Base-by-base conservation (phyloP, 495 filamentous ascomycete genomes). In the Trichodelitschia bisporula region DNA sequence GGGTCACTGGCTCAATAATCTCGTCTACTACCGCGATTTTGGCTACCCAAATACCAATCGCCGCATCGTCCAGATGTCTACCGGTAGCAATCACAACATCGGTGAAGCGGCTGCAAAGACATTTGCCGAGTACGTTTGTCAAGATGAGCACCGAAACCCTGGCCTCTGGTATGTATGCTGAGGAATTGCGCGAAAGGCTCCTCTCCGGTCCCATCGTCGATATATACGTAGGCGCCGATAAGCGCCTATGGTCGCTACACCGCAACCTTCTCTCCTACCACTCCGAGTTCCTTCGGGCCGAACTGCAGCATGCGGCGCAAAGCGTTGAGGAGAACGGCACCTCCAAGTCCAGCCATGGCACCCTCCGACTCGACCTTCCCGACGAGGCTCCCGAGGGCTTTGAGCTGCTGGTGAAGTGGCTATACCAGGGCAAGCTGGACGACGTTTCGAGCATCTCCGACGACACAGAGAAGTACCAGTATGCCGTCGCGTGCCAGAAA, bases 371-470 rank as follows among this genome's bases (percentile, higher is more conserved):
- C 15, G 53, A 59, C 24, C 41, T 61, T 3, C 40, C 41, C 12
- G 48, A 58, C 12, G 44, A 55, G 15, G 53, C 56, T 31, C 50
- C 57, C 2, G 31, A 42, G 3, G 57, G 56, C 5, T 61, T 61
- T 36, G 57, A 57, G 32, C 41, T 61, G 25, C 41, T 61, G n/a
- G 53, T 61, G 10, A 59, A 57, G 37, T 61, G 57, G 55, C 41
- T 61, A 11, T 61, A 61, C 29, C 57, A 61, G 36, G 57, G 57
- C 14, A 50, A 45, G 16, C 44, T 61, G 20, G 57, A 59, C 28
- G 51, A 58, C 34, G 50, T 53, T 12, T 45, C 47, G 14, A 37
- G 45, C 16, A 37, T 56, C 38, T 38, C 47, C 4, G 43, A 53
- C 16, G 46, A 56, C 4, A 24, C 33, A 9, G 41, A 46, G 29